Evolutionary conservation across 352 stramenopile species (phyloP), one percentile per base, ranked within the genome.

Genomic region (Pythium chondricola): DNA sequence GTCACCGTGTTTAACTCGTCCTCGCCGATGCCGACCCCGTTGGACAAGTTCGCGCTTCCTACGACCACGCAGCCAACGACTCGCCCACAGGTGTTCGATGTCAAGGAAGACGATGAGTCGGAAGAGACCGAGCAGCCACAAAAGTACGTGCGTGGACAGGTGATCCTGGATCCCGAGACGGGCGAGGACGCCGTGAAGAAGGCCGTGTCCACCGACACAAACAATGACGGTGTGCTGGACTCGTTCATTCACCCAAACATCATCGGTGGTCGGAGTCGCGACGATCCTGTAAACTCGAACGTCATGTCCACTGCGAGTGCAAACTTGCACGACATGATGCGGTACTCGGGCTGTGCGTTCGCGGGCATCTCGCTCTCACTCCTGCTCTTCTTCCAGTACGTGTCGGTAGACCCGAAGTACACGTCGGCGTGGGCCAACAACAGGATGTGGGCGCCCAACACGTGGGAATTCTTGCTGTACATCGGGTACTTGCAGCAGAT

Each of bases 401-500:
- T 82, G 0, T 78, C 72, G 20, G 44, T 83, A 21, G 69, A 88
- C 35, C 48, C 53, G 7, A 63, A 65, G 36, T 44, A 71, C 14
- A 50, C 70, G 25, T 82, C 48, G 0, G 30, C 14, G 2, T 55
- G 48, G 48, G 41, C 16, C 58, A 64, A 61, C 61, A 9, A 82
- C 67, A 32, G 31, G 64, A n/a, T 69, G 27, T 85, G 70, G 74
- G 74, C 71, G 38, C 76, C 76, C 4, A 88, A 88, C 51, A 83
- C 76, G 18, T 88, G 76, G 76, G 76, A 88, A 49, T 80, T 88
- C 43, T 44, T 85, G 31, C 56, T 81, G n/a, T 85, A 83, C 53
- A 62, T 83, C 17, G 70, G 63, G 22, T 88, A 83, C 52, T 52
- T 88, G 43, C 76, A 88, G 61, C 71, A 83, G 35, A 76, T 88